Base-by-base conservation (phyloP, 1,284 basidiomycete genomes). In the Irpex rosettiformis region DNA sequence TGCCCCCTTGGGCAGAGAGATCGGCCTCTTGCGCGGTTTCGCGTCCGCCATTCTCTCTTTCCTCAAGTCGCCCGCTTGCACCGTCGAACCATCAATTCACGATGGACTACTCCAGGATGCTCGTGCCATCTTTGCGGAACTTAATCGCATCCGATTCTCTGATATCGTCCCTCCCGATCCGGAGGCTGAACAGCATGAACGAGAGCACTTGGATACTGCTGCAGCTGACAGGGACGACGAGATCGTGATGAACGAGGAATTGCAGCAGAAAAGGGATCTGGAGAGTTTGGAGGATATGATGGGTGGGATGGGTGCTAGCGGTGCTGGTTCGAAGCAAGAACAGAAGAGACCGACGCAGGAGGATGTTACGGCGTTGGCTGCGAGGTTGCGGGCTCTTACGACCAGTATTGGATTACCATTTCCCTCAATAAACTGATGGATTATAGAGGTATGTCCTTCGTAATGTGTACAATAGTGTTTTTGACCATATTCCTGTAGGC, bases 141-240 rank as follows among this genome's bases (percentile, higher is more conserved):
- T 93, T 3, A 77, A 79, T 0, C 67, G 73, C n/a, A 73, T 93
- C 24, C 81, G 79, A 4, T 84, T 89, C 59, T 77, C 80, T 13
- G 86, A 90, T 63, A 79, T 93, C 60, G 82, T 78, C 11, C 89
- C 88, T 1, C 79, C 77, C 7, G 90, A 93, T 71, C 64, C 83
- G 10, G 85, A 92, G 64, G 91, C 90, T 0, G 83, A 88, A 64
- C 78, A 77, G 57, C 90, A 93, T 70, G 88, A 85, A 3, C 76
- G 77, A 52, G 79, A 86, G 60, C 89, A 91, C 69, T 70, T 85
- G 13, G 78, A 76, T 37, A 64, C 66, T 2, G 72, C 28, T n/a
- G 55, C 73, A 27, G 67, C 33, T 37, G 33, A 37, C 11, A 37
- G 63, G 11, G 67, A 67, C 8, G 65, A 48, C 42, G 59, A 64